A percentile compares a stretch with the other conserved stretches of the same genome.
These are phyloP conservation scores for Saturnispora dispora DNA, from an alignment of 805 yeast species.

Conservation along the genomic window DNA sequence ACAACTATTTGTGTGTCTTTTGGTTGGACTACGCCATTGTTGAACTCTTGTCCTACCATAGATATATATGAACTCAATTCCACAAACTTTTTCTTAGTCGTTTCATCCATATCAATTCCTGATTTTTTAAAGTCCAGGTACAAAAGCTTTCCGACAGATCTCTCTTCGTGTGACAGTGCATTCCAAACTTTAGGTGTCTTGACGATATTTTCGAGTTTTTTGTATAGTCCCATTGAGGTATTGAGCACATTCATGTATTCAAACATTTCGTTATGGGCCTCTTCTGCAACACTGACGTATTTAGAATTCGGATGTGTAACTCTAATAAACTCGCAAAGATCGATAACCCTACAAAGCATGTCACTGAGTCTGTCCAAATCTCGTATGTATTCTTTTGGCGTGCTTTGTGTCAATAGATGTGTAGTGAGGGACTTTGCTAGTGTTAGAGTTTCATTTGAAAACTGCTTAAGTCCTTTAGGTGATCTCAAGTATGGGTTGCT, in stretches of 20 bases:
- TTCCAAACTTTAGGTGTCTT: constrained; percentile 23
- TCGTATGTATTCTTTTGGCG: constrained; percentile 40
- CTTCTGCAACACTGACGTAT: constrained; percentile 75
- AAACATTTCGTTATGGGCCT: constrained; percentile 79
- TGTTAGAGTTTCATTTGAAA: constrained; percentile 53
- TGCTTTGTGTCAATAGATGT: constrained; percentile 41
- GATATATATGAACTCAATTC: constrained; percentile 74
- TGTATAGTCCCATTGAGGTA: constrained; percentile 67
- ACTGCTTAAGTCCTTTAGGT: constrained; percentile 62
- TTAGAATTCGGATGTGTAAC: constrained; percentile 72
- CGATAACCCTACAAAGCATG: constrained; percentile 83
- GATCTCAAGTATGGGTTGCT: constrained; percentile 58
- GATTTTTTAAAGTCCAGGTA: constrained; percentile 82
- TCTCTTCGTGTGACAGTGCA: constrained; percentile 60
- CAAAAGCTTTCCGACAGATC: constrained; percentile 71
- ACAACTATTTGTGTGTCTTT: constrained; percentile 23
- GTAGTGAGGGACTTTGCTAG: constrained; percentile 56
- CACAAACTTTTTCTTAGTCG: constrained; percentile 61
- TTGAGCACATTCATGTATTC: constrained; percentile 90
- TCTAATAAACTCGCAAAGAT: constrained; percentile 84
- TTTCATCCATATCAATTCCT: constrained; percentile 71
- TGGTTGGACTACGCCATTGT: constrained; percentile 35
- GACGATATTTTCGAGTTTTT: constrained; percentile 49
- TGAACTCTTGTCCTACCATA: constrained; percentile 68
- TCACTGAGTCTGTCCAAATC: constrained; percentile 82